A percentile compares a stretch with the other conserved stretches of the same genome.
phyloP scores from a whole-genome alignment of 805 yeast genomes.

The Yamadazyma scolyti region DNA sequence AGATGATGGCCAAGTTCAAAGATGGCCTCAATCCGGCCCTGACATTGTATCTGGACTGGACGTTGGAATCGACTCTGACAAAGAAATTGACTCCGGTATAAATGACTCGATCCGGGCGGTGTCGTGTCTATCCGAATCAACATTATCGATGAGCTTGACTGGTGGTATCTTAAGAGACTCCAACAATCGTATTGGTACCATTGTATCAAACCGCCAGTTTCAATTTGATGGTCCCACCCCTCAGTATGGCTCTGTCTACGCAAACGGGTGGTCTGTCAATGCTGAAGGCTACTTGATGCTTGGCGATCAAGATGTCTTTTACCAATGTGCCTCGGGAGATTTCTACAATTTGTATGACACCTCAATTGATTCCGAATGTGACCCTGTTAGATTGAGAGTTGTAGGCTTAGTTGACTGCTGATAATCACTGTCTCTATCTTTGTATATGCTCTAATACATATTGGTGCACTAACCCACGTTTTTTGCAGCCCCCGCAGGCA shows the following conservation, averaged over 20 bases:
- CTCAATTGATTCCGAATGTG: conserved; percentile 30
- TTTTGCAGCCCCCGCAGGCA: too few relatives aligned
- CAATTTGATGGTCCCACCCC: conserved; percentile 42
- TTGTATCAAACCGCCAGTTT: conserved; percentile 35
- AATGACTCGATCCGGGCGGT: conserved; percentile 25
- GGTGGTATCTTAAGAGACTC: conserved; percentile 30
- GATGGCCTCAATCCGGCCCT: conserved; percentile 2
- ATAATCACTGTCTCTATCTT: too few relatives aligned
- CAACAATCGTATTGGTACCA: conserved; percentile 31
- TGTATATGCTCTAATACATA: too few relatives aligned
- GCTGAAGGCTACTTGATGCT: conserved; percentile 28
- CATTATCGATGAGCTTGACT: conserved; percentile 25
- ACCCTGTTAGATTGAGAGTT: conserved; percentile 32
- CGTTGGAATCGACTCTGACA: neutral
- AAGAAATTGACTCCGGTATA: too few relatives aligned
- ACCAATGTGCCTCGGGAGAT: conserved; percentile 38
- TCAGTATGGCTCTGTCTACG: conserved; percentile 34
- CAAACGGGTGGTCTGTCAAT: conserved; percentile 38
- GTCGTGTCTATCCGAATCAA: conserved; percentile 21
- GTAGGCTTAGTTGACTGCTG: conserved; percentile 34
- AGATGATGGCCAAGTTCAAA: conserved; percentile 28
- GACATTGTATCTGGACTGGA: conserved; percentile 1
- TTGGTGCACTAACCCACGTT: too few relatives aligned
- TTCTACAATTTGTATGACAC: conserved; percentile 35
- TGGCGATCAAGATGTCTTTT: conserved; percentile 28